phyloP scores from a whole-genome alignment of 2,329 filamentous ascomycete genomes.

The Cryphonectria nitschkei region DNA sequence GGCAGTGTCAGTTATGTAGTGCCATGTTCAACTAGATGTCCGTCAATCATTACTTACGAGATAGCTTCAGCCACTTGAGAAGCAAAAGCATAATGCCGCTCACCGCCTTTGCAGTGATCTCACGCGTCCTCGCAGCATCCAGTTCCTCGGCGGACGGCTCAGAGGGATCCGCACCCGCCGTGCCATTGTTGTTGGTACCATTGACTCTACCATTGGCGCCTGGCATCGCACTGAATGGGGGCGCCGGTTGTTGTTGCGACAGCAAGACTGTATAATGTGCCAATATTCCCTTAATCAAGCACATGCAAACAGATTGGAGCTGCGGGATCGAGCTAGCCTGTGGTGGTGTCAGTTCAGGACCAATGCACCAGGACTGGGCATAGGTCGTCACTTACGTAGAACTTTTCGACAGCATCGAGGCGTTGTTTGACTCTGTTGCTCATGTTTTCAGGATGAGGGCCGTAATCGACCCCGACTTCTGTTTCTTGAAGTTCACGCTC shows the following conservation, averaged over 20 bases:
- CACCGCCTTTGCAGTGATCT: conserved; percentile 89
- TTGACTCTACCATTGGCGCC: conserved; percentile 24
- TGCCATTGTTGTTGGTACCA: conserved; percentile 44
- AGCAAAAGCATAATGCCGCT: conserved; percentile 87
- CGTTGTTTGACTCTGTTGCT: conserved; percentile 64
- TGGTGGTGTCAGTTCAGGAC: conserved; percentile 35
- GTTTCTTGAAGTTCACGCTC: conserved; percentile 42
- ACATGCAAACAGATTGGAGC: conserved; percentile 90
- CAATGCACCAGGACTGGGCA: neutral
- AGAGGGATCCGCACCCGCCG: conserved; percentile 44
- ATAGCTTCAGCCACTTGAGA: conserved; percentile 95
- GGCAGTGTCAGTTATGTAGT: neutral
- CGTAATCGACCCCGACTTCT: conserved; percentile 50
- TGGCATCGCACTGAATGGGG: conserved; percentile 15
- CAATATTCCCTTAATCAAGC: conserved; percentile 85
- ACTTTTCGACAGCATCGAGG: conserved; percentile 74
- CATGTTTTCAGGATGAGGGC: conserved; percentile 52
- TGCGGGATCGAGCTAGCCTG: conserved; percentile 79
- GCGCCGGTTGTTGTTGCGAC: conserved; percentile 54
- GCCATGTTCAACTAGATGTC: neutral
- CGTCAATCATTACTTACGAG: conserved; percentile 64
- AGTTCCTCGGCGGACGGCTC: conserved; percentile 72
- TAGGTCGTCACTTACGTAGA: conserved; percentile 69
- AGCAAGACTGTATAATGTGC: conserved; percentile 87
- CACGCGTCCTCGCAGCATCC: conserved; percentile 78